Base-by-base conservation (phyloP, 225 moss, liverwort and hornwort species). In the Takakia lepidozioides region DNA sequence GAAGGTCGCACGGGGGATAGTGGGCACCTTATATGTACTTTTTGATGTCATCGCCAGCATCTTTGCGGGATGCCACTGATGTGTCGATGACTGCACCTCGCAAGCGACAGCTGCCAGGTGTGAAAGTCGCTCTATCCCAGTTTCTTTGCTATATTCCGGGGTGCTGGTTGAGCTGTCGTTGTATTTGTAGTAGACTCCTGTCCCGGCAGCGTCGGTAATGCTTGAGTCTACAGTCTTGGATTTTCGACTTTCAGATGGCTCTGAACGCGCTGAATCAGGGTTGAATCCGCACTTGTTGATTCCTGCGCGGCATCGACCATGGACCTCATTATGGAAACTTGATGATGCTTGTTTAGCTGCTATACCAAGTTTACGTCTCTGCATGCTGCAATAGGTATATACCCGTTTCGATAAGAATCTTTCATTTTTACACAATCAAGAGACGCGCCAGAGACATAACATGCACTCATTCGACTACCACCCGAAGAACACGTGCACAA, bases 21-120 rank as follows among this genome's bases (percentile, higher is more conserved):
- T 43, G 19, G 3, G 19, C 10, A 78, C 78, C 58, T 59, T 66
- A 26, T 46, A 69, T 15, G 55, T 43, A 51, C 61, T 56, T 38
- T 59, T 63, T 37, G 56, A 49, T 38, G 17, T 20, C 25, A 51
- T 45, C 27, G 56, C 30, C 45, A 45, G 25, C 43, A 39, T 22
- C 43, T 56, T 59, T 25, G 42, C 52, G 4, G 45, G 48, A 30
- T 19, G 44, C 19, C 60, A 52, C 36, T 56, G 43, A 55, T n/a
- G 35, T 47, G 20, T 27, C n/a, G n/a, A n/a, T n/a, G n/a, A 61
- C 8, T 28, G 48, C 51, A 42, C 72, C 48, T 30, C 52, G 66
- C 66, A 73, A 39, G 65, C 58, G 49, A 73, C 62, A 26, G 72
- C 69, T 59, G 73, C 73, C 52, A 78, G 78, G 28, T 62, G 49